phyloP scores from a whole-genome alignment of 306 rosid species.

The Alnus glutinosa region DNA sequence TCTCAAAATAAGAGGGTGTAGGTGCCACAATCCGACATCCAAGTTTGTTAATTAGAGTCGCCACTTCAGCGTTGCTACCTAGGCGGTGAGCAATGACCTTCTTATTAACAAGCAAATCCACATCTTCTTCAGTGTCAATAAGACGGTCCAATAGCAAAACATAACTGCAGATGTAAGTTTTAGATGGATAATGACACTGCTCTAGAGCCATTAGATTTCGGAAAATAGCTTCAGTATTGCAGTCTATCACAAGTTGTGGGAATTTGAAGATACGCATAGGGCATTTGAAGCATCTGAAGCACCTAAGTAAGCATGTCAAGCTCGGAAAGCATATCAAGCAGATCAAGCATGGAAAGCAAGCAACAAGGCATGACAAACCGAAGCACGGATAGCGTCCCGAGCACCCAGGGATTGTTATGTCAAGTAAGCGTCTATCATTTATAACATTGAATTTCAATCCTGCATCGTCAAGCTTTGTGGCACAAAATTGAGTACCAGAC shows the following conservation, averaged over 20 bases:
- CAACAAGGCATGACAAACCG: not conserved
- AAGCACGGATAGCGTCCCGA: not conserved
- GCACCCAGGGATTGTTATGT: not conserved
- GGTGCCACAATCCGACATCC: conserved; percentile 9
- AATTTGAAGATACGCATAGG: not conserved
- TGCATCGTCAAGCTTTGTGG: conserved; percentile 10
- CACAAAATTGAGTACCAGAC: not conserved
- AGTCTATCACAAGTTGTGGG: not conserved
- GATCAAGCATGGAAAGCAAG: conserved; percentile 5
- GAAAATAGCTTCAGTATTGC: conserved; percentile 7
- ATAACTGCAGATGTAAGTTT: conserved; percentile 30
- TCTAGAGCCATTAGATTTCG: conserved; percentile 35
- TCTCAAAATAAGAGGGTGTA: not conserved
- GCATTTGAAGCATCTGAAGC: too few species aligned
- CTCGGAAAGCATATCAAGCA: not conserved
- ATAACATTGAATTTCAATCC: conserved; percentile 5
- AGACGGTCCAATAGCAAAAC: conserved; percentile 23
- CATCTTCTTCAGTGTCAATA: conserved; percentile 25
- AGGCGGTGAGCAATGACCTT: conserved; percentile 13
- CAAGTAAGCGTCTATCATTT: not conserved
- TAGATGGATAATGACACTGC: conserved; percentile 25
- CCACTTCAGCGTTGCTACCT: conserved; percentile 26
- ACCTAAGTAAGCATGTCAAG: not conserved
- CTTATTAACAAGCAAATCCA: conserved; percentile 23
- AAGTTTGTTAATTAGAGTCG: conserved; percentile 9